Conservation (phyloP, 768 basidiomycete genomes). For the Obba rivulosa region DNA sequence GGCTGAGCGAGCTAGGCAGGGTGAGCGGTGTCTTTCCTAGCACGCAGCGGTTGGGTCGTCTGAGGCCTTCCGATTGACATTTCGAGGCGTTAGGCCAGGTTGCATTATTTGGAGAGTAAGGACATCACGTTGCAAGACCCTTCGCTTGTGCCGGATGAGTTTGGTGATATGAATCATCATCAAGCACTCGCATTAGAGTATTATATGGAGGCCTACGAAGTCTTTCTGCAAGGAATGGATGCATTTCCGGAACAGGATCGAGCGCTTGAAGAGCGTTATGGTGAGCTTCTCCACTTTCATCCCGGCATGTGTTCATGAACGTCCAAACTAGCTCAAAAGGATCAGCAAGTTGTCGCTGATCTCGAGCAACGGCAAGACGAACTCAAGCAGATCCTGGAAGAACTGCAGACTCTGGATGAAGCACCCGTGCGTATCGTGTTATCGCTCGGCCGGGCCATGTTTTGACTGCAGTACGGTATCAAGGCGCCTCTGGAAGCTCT, state of each 20-base stretch:
- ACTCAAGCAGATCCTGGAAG: slow-evolving; percentile 42
- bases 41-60: background rate
- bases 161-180: slow-evolving; percentile 70
- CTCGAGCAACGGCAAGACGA: slow-evolving; percentile 51
- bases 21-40: slow-evolving; percentile 37
- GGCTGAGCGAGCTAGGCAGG: slow-evolving; percentile 84
- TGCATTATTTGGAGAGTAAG: slow-evolving; percentile 51
- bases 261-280: slow-evolving; percentile 69
- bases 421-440: slow-evolving; percentile 43
- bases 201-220: slow-evolving; percentile 57
- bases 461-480: background rate
- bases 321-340: slow-evolving; percentile 51
- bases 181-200: slow-evolving; percentile 75
- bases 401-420: slow-evolving; percentile 53
- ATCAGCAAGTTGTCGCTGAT: slow-evolving; percentile 60
- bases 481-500: slow-evolving; percentile 55
- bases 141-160: slow-evolving; percentile 62
- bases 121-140: slow-evolving; percentile 66
- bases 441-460: too few species aligned
- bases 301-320: background rate
- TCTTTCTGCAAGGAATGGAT: slow-evolving; percentile 65
- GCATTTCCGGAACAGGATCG: slow-evolving; percentile 67
- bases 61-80: background rate
- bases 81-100: slow-evolving; percentile 19
- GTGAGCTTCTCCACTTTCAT: slow-evolving; percentile 33